Percentiles rank a stretch among this genome's conserved stretches.
Conservation (phyloP, 2,329 filamentous ascomycete species). For the Apiospora phragmitis region DNA sequence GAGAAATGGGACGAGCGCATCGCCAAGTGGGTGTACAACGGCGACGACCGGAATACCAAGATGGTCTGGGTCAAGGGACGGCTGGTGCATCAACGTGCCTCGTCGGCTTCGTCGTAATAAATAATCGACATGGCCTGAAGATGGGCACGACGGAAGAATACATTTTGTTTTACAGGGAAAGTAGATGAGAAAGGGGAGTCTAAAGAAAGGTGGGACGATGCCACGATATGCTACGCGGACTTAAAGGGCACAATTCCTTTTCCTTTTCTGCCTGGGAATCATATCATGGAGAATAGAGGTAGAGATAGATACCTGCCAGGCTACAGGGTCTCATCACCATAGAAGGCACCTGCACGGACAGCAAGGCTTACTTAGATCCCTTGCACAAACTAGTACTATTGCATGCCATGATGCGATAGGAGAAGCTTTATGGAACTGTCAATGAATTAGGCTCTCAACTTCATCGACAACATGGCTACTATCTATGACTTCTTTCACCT, state of each 20-base stretch:
- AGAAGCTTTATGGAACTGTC: background rate
- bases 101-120: background rate
- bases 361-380: background rate
- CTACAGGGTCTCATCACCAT: background rate
- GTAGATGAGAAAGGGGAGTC: slow-evolving; percentile 13
- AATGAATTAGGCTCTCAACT: background rate
- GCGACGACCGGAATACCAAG: slow-evolving; percentile 87
- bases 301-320: background rate
- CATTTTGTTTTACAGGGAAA: background rate
- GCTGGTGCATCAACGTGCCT: slow-evolving; percentile 63
- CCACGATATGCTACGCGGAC: background rate
- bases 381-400: background rate
- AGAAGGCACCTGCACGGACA: background rate
- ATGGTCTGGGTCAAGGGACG: slow-evolving; percentile 87
- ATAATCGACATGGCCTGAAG: background rate
- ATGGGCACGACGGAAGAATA: background rate
- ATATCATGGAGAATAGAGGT: background rate
- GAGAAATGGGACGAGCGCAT: slow-evolving; percentile 85
- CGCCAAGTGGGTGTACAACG: slow-evolving; percentile 93
- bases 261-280: background rate
- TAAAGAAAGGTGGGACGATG: background rate
- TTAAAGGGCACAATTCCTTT: background rate
- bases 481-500: background rate
- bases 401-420: background rate
- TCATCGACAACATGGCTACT: background rate